Conservation (phyloP, 345 rosid genomes). For the Eucalyptus regnans region DNA sequence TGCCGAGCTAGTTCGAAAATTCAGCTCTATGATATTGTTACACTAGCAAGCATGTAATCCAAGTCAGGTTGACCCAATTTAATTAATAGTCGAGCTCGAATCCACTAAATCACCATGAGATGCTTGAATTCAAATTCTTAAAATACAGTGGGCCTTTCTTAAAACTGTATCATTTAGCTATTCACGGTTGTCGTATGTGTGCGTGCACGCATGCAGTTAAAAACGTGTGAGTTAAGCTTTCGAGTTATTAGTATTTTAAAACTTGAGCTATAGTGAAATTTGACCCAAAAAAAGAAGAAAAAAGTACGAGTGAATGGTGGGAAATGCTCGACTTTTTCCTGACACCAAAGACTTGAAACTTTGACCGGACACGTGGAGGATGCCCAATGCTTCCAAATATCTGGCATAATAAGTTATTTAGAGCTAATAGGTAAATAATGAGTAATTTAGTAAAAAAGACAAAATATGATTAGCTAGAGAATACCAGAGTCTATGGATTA, state of each 20-base stretch:
- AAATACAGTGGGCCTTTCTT: neutral
- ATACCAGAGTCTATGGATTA: neutral
- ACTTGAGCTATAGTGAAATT: neutral
- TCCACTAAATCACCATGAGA: neutral
- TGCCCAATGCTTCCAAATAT: neutral
- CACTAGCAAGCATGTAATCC: neutral
- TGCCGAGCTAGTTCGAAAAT: neutral
- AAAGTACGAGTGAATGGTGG: neutral
- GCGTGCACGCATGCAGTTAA: neutral
- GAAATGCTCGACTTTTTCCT: neutral
- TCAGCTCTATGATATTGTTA: too few species aligned
- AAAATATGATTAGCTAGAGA: neutral
- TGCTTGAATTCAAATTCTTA: neutral
- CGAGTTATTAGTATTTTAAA: neutral
- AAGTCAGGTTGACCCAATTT: neutral
- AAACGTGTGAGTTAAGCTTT: neutral
- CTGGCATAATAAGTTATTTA: neutral
- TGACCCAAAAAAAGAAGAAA: too few species aligned
- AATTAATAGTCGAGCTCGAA: accelerated
- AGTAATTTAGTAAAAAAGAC: neutral
- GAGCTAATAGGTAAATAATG: neutral
- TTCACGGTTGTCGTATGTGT: neutral
- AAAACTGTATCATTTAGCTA: neutral
- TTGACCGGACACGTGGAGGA: neutral
- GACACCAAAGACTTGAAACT: neutral